Conservation (phyloP, 305 asterid species). For the Rubia occidens region DNA sequence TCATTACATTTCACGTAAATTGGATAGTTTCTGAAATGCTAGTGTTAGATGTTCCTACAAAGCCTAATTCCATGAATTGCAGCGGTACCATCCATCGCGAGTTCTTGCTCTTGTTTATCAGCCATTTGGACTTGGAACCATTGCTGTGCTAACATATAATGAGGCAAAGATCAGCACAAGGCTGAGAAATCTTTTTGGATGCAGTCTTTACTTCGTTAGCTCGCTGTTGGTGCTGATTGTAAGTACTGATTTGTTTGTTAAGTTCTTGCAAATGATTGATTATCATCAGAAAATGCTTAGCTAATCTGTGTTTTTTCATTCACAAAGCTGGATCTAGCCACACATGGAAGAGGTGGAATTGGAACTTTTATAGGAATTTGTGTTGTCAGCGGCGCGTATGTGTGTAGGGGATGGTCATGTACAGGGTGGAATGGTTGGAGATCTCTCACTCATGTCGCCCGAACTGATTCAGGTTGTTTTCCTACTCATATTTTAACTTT, state of each 20-base stretch:
- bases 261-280: not conserved
- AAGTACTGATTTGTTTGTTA: conserved; percentile 14
- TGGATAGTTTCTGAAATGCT: too few relatives aligned
- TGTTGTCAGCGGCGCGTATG: conserved; percentile 30
- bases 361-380: conserved; percentile 32
- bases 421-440: conserved; percentile 44
- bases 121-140: conserved; percentile 41
- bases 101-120: conserved; percentile 46
- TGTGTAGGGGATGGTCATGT: conserved; percentile 38
- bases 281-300: too few relatives aligned
- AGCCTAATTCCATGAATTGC: not conserved
- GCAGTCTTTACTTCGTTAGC: conserved; percentile 26
- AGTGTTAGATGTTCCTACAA: too few relatives aligned
- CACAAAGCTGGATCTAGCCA: conserved; percentile 36
- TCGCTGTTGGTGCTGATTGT: conserved; percentile 35
- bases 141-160: conserved; percentile 30
- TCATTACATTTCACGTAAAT: not conserved
- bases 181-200: conserved; percentile 34
- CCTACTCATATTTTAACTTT: not conserved
- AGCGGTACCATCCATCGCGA: conserved; percentile 38
- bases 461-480: conserved; percentile 31
- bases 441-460: conserved; percentile 32
- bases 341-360: conserved; percentile 36
- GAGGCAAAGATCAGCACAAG: conserved; percentile 42
- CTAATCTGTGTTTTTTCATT: not conserved